A percentile compares a stretch with the other conserved stretches of the same genome.
Evolutionary conservation across 192 early-diverging fungal genomes (phyloP).

Genomic region (Coemansia furcata): DNA sequence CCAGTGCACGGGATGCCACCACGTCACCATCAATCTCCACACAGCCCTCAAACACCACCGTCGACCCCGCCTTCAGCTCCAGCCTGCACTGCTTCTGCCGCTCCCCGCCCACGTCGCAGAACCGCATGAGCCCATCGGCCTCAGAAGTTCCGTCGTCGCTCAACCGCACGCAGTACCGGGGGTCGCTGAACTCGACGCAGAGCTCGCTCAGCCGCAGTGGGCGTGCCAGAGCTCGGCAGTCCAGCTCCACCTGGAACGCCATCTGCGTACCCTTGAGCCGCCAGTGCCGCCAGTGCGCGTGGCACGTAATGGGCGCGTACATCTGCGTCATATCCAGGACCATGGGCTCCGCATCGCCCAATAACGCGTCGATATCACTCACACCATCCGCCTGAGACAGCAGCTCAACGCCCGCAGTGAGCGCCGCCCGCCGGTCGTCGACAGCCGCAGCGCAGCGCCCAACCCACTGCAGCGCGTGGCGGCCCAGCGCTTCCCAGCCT

Average conservation of each 20-base stretch:
- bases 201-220: conserved; percentile 18
- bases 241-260: conserved; percentile 32
- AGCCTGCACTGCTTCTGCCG: background rate
- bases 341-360: background rate
- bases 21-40: background rate
- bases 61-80: conserved; percentile 5
- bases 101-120: background rate
- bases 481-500: conserved; percentile 29
- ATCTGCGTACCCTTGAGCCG: background rate
- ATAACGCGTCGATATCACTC: background rate
- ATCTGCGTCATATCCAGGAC: conserved; percentile 34
- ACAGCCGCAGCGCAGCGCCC: conserved; percentile 1
- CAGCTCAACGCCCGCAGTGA: conserved; percentile 23
- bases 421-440: background rate
- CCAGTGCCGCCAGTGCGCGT: conserved; percentile 48
- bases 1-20: conserved; percentile 4
- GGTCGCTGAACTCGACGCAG: conserved; percentile 21
- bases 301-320: conserved; percentile 38
- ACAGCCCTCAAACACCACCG: conserved; percentile 18
- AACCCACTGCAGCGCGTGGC: conserved; percentile 26
- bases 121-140: background rate
- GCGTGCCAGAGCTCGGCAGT: conserved; percentile 13
- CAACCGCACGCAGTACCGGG: conserved; percentile 3
- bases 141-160: background rate
- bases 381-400: background rate